Evolutionary conservation across 768 basidiomycete species (phyloP).

Genomic region (Calocybe indica): DNA sequence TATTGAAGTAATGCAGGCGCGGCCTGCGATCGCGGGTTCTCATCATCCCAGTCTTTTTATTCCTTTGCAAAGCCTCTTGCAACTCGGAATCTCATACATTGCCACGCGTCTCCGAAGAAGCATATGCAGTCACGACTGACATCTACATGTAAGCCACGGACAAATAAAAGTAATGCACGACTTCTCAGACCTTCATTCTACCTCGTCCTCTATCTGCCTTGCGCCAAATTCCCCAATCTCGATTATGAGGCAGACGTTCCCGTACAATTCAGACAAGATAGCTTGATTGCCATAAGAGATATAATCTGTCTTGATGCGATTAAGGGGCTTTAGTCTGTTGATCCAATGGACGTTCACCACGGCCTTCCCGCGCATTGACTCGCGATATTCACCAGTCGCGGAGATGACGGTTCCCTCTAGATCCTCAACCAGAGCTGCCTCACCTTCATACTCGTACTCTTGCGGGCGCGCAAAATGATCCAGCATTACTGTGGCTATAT

Average conservation of each 20-base stretch:
- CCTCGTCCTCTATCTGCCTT: too few species aligned
- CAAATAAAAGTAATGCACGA: too few species aligned
- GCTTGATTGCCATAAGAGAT: slow-evolving; percentile 20
- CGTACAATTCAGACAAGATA: slow-evolving; percentile 10
- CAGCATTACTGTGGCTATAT: neutral
- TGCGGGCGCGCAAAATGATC: neutral
- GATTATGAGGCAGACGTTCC: slow-evolving; percentile 15
- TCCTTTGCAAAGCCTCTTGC: too few species aligned
- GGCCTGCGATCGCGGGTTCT: too few species aligned
- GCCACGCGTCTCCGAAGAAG: too few species aligned
- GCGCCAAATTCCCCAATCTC: slow-evolving; percentile 1
- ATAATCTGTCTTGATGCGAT: slow-evolving; percentile 8
- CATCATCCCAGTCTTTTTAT: too few species aligned
- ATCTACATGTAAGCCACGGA: too few species aligned
- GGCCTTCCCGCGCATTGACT: neutral
- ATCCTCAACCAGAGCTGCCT: too few species aligned
- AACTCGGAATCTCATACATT: too few species aligned
- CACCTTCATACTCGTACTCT: neutral
- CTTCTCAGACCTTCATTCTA: too few species aligned
- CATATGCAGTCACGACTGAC: too few species aligned
- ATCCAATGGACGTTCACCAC: slow-evolving; percentile 2
- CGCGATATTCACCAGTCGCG: neutral
- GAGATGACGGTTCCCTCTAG: neutral
- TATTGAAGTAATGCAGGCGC: too few species aligned
- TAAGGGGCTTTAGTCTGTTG: slow-evolving; percentile 7